Percentiles rank a stretch among this genome's conserved stretches.
Conservation (phyloP, 805 yeast genomes). For the Teunomyces aglyptinius region DNA sequence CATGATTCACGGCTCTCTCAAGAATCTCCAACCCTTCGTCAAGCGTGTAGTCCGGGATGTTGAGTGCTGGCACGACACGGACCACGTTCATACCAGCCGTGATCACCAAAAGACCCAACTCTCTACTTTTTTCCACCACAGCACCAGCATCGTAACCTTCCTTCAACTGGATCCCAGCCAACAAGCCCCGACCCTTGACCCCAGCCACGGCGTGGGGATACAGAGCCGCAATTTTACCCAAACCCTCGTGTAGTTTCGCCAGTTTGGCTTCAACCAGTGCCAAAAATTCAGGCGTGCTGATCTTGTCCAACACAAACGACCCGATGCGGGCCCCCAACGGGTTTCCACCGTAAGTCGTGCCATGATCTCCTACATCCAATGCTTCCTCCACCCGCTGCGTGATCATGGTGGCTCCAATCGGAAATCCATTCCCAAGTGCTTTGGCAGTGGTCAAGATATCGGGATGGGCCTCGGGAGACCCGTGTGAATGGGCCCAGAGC, state of each 20-base stretch:
- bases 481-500: conserved; percentile 85
- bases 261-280: conserved; percentile 60
- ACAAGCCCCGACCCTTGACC: conserved; percentile 84
- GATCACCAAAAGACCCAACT: conserved; percentile 77
- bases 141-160: conserved; percentile 53
- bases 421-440: conserved; percentile 95
- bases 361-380: conserved; percentile 90
- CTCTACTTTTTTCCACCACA: conserved; percentile 69
- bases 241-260: conserved; percentile 49
- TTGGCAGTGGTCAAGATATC: conserved; percentile 94
- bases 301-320: conserved; percentile 65
- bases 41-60: conserved; percentile 68
- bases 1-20: conserved; percentile 47
- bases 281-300: conserved; percentile 62
- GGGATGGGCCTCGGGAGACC: conserved; percentile 83
- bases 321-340: conserved; percentile 88
- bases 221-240: conserved; percentile 49
- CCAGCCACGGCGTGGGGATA: conserved; percentile 62
- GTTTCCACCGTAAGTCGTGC: conserved; percentile 97
- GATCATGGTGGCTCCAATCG: conserved; percentile 91
- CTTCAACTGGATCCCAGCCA: conserved; percentile 77
- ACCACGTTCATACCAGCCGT: conserved; percentile 92
- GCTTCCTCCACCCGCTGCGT: conserved; percentile 72
- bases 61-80: conserved; percentile 90
- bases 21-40: conserved; percentile 71